Evolutionary conservation across 2,329 filamentous ascomycete genomes (phyloP), one percentile per base, ranked within the genome.

Genomic region (Penicillium sp.): DNA sequence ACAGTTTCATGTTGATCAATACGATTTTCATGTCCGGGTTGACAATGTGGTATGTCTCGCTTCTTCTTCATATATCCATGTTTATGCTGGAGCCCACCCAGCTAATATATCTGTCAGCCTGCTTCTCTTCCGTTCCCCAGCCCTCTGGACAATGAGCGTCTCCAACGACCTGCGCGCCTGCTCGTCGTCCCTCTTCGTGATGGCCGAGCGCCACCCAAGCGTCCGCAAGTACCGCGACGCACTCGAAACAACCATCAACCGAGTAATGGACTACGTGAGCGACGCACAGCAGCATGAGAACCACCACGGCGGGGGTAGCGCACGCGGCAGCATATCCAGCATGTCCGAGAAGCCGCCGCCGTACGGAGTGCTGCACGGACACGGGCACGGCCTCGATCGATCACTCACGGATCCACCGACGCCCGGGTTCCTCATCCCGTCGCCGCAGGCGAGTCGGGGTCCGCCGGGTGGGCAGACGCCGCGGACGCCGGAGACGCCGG

Each of bases 21-120:
- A 98, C 98, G 78, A 97, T 94, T 71, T 98, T 97, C 73, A 96
- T 90, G 64, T 95, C 90, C 67, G 96, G 92, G 78, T 97, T 95
- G 54, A 99, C 88, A 31, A 99, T 86, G 55, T 99, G 82, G 76
- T 99, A 56, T 15, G 5, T 97, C 82, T n/a, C n/a, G n/a, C n/a
- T n/a, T n/a, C n/a, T n/a, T n/a, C n/a, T n/a, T n/a, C n/a, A n/a
- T n/a, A n/a, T n/a, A n/a, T n/a, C n/a, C n/a, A n/a, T n/a, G n/a
- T n/a, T n/a, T n/a, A n/a, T n/a, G n/a, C n/a, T n/a, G n/a, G n/a
- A n/a, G 4, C 4, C 3, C 50, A 15, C 41, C 60, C 19, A 7
- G 50, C 23, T 47, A n/a, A 41, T 54, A 15, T 15, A 59, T 29
- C 21, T 7, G 26, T 3, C 35, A 70, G 68, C 21, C 63, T 69